A percentile compares a stretch with the other conserved stretches of the same genome.
Conservation (phyloP, 2,329 filamentous ascomycete genomes). For the Pestalotiopsis sp. region DNA sequence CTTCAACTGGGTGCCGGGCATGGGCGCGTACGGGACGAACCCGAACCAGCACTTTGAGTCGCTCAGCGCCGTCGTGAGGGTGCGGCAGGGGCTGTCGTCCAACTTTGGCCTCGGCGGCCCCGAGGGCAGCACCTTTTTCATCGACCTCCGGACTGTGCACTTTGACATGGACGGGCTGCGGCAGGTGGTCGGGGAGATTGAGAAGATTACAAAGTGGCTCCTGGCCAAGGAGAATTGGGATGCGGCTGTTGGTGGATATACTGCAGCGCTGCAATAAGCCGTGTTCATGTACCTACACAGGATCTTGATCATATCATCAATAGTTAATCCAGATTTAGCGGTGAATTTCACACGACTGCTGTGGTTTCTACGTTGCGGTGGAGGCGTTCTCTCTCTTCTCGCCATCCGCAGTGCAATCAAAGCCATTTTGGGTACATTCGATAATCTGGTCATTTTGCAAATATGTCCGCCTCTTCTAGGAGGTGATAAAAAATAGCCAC, state of each 20-base stretch:
- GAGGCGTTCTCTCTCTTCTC: too few species aligned
- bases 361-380: too few species aligned
- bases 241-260: neutral
- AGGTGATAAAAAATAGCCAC: too few species aligned
- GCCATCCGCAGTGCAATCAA: too few species aligned
- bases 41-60: constrained; percentile 13
- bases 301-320: too few species aligned
- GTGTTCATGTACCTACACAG: neutral
- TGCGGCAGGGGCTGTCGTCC: neutral
- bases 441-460: too few species aligned
- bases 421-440: too few species aligned
- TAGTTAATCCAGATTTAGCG: too few species aligned
- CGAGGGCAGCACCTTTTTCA: neutral
- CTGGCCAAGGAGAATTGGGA: constrained; percentile 4
- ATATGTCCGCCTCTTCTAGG: too few species aligned
- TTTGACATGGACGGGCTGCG: neutral
- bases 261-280: neutral
- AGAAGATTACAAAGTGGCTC: constrained; percentile 4
- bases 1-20: constrained; percentile 20
- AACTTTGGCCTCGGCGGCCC: constrained; percentile 5
- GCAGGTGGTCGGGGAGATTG: neutral
- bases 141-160: neutral
- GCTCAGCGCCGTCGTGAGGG: constrained; percentile 10
- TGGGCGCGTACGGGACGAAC: constrained; percentile 16
- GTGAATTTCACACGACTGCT: too few species aligned